phyloP scores from a whole-genome alignment of 805 yeast species.

The Hanseniaspora occidentalis region DNA sequence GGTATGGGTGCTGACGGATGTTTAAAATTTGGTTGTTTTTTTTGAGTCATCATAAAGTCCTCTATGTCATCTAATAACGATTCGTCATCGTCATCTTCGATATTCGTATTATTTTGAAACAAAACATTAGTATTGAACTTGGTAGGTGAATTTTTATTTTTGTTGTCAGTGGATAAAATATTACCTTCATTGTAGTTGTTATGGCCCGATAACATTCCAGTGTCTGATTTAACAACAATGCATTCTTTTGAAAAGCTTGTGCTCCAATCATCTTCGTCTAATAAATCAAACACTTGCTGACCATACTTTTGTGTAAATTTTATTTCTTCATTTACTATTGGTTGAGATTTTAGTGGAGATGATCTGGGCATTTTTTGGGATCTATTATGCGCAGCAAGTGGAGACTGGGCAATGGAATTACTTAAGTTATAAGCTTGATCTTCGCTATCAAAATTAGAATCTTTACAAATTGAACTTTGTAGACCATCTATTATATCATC shows the following conservation, averaged over 20 bases:
- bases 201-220: background rate
- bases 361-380: background rate
- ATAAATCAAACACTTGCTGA: background rate
- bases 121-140: background rate
- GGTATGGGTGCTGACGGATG: background rate
- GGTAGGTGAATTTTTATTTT: background rate
- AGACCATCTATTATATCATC: constrained; percentile 1
- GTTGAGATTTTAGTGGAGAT: background rate
- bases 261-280: background rate
- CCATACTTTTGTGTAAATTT: background rate
- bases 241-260: background rate
- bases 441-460: too few species aligned
- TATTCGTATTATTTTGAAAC: background rate
- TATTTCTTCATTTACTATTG: background rate
- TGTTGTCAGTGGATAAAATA: background rate
- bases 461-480: background rate
- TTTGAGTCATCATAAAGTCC: background rate
- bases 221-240: background rate
- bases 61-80: background rate
- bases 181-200: background rate
- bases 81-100: background rate
- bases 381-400: background rate
- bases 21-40: background rate
- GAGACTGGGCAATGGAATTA: background rate
- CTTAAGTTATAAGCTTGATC: too few species aligned